A percentile compares a stretch with the other conserved stretches of the same genome.
These are phyloP conservation scores for Pilatotrama ljubarskyi DNA, from an alignment of 768 basidiomycete species.

Conservation along the genomic window DNA sequence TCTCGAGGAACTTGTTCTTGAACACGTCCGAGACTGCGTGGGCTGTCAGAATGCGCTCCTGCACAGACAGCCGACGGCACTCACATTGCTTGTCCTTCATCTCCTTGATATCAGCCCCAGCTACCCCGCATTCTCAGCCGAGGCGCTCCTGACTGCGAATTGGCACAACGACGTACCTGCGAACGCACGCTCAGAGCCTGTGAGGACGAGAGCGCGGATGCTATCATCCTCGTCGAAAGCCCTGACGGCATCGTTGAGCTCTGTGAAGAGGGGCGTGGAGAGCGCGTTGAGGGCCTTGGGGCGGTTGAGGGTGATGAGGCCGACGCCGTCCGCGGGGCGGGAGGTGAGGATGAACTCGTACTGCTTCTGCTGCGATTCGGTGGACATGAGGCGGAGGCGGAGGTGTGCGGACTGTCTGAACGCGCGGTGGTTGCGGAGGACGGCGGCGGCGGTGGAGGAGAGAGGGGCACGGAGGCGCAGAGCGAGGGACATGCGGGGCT, in stretches of 20 bases:
- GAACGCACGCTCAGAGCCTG: conserved; percentile 90
- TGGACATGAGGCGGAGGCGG: conserved; percentile 46
- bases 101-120: conserved; percentile 98
- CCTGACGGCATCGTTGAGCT: conserved; percentile 76
- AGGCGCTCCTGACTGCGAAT: background rate
- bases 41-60: conserved; percentile 20
- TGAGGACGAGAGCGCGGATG: conserved; percentile 86
- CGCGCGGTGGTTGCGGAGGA: conserved; percentile 12
- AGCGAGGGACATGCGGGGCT: conserved; percentile 2
- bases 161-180: conserved; percentile 60
- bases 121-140: conserved; percentile 39
- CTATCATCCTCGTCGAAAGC: conserved; percentile 69
- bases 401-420: conserved; percentile 6
- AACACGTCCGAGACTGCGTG: conserved; percentile 81
- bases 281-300: conserved; percentile 92
- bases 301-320: conserved; percentile 85
- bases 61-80: conserved; percentile 22
- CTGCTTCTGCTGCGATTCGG: conserved; percentile 28
- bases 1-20: conserved; percentile 79
- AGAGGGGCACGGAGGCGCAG: conserved; percentile 9
- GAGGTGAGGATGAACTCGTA: conserved; percentile 73
- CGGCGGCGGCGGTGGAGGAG: conserved; percentile 9
- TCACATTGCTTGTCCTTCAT: conserved; percentile 96
- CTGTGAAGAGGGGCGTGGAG: conserved; percentile 73
- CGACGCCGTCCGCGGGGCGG: conserved; percentile 64